Percentiles rank a stretch among this genome's conserved stretches.
Conservation (phyloP, 2,329 filamentous ascomycete genomes). For the Penicillium sclerotiorum region DNA sequence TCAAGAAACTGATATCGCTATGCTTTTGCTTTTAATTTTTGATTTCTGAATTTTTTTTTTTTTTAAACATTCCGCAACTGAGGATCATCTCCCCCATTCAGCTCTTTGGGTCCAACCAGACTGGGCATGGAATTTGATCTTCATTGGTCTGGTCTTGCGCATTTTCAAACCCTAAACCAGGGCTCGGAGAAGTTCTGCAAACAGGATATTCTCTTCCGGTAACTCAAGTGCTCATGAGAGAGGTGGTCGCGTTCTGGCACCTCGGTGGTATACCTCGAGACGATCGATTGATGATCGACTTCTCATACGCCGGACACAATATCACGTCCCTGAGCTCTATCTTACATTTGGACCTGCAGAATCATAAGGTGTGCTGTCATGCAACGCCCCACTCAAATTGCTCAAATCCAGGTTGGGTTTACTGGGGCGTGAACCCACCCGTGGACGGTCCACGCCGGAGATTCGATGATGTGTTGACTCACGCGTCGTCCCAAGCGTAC, state of each 20-base stretch:
- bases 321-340: background rate
- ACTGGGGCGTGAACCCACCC: background rate
- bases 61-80: no score
- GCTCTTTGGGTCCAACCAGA: slow-evolving; percentile 2
- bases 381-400: slow-evolving; percentile 7
- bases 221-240: no score
- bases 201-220: no score
- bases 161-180: background rate
- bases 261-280: no score
- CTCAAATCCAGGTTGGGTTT: slow-evolving; percentile 2
- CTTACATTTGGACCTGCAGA: slow-evolving; percentile 17
- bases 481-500: no score
- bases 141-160: background rate
- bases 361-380: slow-evolving; percentile 20
- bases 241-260: no score
- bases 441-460: slow-evolving; percentile 4
- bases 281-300: no score
- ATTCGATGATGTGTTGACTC: slow-evolving; percentile 17
- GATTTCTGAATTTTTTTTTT: background rate
- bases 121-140: slow-evolving; percentile 18
- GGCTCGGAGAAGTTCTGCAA: background rate
- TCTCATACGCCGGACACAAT: background rate
- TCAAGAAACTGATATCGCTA: no score
- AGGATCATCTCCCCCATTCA: slow-evolving; percentile 9
- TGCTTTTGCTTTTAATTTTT: no score